These are phyloP conservation scores for Biancaea sappan DNA, from an alignment of 306 rosid genomes.

Conservation along the genomic window DNA sequence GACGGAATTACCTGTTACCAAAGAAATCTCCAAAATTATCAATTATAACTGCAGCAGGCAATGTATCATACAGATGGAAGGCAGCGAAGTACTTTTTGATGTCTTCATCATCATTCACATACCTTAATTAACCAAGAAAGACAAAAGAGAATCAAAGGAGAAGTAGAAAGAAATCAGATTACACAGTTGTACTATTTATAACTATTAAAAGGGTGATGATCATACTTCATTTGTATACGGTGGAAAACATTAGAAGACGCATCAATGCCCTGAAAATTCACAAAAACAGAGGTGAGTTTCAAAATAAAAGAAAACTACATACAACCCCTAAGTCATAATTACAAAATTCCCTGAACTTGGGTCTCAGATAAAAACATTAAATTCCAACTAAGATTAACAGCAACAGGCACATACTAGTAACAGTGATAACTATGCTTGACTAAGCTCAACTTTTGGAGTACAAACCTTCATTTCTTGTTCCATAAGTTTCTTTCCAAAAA, in stretches of 20 bases:
- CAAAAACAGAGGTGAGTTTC: not conserved
- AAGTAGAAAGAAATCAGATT: not conserved
- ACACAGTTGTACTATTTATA: not conserved
- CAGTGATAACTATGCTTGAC: not conserved
- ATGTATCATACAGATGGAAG: conserved; percentile 62
- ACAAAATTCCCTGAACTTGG: not conserved
- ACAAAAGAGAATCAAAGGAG: not conserved
- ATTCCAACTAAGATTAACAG: not conserved
- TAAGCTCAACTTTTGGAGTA: not conserved
- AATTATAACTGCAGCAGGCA: conserved; percentile 72
- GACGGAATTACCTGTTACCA: conserved; percentile 51
- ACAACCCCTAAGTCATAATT: not conserved
- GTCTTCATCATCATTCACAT: conserved; percentile 75
- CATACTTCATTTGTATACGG: conserved; percentile 78
- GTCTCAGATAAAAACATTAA: not conserved
- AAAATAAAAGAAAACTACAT: not conserved
- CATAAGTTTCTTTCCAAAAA: not conserved
- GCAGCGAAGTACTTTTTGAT: conserved; percentile 87
- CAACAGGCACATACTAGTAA: not conserved
- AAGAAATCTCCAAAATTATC: conserved; percentile 90
- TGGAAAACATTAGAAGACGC: conserved; percentile 64
- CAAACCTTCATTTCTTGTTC: not conserved
- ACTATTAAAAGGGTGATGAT: conserved; percentile 8
- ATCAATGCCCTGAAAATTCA: conserved; percentile 65
- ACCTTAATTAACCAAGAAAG: conserved; percentile 43